Conservation (phyloP, 1,284 basidiomycete genomes). For the Heliocybe sulcata region DNA sequence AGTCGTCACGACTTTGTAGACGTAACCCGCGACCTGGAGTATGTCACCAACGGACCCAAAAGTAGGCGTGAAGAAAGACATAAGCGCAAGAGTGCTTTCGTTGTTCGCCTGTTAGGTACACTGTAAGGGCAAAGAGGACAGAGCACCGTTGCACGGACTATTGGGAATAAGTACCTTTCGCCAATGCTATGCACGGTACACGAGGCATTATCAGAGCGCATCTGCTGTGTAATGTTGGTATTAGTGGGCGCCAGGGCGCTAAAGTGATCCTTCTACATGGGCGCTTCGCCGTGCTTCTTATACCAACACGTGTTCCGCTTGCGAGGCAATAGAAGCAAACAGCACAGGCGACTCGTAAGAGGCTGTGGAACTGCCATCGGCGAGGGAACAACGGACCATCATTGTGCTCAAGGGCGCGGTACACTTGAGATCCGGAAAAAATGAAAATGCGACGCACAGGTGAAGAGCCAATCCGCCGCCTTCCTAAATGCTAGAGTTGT, state of each 20-base stretch:
- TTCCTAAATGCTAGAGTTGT: no score
- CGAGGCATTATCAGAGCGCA: neutral
- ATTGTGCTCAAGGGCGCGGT: no score
- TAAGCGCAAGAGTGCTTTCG: neutral
- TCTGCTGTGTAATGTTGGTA: neutral
- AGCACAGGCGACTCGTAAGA: no score
- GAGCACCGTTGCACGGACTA: neutral
- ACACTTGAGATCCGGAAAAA: no score
- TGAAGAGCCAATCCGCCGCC: no score
- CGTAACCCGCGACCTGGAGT: neutral
- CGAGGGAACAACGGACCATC: no score
- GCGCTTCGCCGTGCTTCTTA: neutral
- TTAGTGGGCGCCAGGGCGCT: neutral
- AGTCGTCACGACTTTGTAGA: neutral
- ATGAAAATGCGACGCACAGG: no score
- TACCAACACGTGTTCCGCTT: neutral
- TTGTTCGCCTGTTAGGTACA: neutral
- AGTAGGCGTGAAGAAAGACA: neutral
- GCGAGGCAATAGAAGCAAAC: neutral
- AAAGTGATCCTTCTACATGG: neutral
- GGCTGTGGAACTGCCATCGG: no score
- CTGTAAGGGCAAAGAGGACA: neutral
- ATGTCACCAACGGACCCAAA: neutral
- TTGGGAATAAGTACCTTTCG: neutral
- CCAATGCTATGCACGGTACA: neutral